Conservation (phyloP, 2,329 filamentous ascomycete genomes). For the Colletotrichum scovillei region DNA sequence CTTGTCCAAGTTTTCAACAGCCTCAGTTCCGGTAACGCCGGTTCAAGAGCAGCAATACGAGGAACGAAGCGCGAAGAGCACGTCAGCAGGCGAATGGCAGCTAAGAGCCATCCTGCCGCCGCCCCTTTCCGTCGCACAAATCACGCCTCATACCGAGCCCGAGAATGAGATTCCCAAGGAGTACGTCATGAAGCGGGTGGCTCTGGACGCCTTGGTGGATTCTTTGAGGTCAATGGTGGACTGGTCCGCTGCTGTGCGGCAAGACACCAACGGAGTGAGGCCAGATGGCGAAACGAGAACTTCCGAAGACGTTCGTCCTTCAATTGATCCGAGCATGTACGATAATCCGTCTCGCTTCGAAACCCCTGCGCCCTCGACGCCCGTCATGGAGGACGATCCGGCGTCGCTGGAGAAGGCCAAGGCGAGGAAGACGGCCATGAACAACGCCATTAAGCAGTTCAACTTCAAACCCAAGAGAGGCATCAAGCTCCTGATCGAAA, state of each 20-base stretch:
- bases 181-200: constrained; percentile 90
- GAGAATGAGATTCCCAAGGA: constrained; percentile 86
- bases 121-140: constrained; percentile 82
- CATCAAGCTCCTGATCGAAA: constrained; percentile 83
- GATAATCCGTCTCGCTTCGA: constrained; percentile 72
- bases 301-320: constrained; percentile 60
- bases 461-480: constrained; percentile 98
- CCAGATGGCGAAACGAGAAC: constrained; percentile 49
- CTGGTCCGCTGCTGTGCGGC: constrained; percentile 78
- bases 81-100: constrained; percentile 81
- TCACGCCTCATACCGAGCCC: constrained; percentile 67
- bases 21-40: constrained; percentile 79
- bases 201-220: constrained; percentile 88
- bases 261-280: constrained; percentile 64
- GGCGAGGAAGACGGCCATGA: constrained; percentile 90
- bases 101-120: constrained; percentile 87
- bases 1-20: constrained; percentile 85
- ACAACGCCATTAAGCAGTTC: constrained; percentile 89
- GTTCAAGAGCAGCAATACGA: constrained; percentile 88
- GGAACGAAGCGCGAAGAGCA: constrained; percentile 75
- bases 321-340: constrained; percentile 76
- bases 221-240: constrained; percentile 90
- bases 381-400: constrained; percentile 86
- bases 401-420: constrained; percentile 95
- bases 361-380: constrained; percentile 73